These are phyloP conservation scores for Allium sativum DNA, from an alignment of 106 monocot species.

Conservation along the genomic window DNA sequence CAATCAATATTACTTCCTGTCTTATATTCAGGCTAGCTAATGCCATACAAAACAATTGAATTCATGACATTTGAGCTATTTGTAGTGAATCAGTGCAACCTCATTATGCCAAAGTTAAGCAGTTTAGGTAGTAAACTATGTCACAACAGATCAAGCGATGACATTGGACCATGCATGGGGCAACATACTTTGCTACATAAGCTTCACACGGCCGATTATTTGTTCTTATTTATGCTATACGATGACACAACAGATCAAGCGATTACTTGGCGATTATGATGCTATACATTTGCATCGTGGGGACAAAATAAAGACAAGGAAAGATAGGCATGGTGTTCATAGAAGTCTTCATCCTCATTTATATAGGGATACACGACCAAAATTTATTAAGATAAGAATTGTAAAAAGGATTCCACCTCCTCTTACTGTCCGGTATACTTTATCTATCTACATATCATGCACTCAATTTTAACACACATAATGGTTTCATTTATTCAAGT, in stretches of 20 bases:
- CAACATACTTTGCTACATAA: too few species aligned
- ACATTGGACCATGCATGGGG: too few species aligned
- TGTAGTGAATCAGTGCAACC: too few species aligned
- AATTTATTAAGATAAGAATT: slow-evolving; percentile 76
- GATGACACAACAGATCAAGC: slow-evolving; percentile 49
- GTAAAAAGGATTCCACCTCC: slow-evolving; percentile 77
- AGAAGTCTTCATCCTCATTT: slow-evolving; percentile 79
- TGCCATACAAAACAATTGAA: too few species aligned
- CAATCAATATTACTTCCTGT: background rate
- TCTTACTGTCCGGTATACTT: slow-evolving; percentile 42
- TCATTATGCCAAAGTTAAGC: too few species aligned
- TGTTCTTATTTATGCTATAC: background rate
- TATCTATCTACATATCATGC: background rate
- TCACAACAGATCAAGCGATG: too few species aligned
- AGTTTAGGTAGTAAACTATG: too few species aligned
- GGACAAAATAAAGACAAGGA: slow-evolving; percentile 81
- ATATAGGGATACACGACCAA: slow-evolving; percentile 84
- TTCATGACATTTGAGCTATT: too few species aligned
- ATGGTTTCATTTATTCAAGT: too few species aligned
- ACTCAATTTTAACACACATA: too few species aligned
- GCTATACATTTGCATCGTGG: slow-evolving; percentile 93
- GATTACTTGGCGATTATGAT: slow-evolving; percentile 83
- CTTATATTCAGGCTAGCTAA: background rate
- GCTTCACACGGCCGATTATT: too few species aligned
- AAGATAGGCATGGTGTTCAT: slow-evolving; percentile 68